These are phyloP conservation scores for Chamaecrista fasciculata DNA, from an alignment of 306 rosid genomes.

Conservation along the genomic window DNA sequence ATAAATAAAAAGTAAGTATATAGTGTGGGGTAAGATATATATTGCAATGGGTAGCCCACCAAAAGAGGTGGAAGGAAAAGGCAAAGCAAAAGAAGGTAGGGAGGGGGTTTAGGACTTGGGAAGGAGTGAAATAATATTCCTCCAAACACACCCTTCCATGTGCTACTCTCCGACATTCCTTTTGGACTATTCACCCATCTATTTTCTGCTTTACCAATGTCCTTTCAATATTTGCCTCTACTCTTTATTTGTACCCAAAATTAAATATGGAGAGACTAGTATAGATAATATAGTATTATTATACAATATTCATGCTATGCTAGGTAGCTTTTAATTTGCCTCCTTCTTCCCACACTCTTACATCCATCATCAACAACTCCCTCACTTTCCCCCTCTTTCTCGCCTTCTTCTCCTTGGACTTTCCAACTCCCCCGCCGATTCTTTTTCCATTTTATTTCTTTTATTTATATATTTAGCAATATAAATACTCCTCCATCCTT, in stretches of 20 bases:
- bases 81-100: too few relatives aligned
- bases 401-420: conserved; percentile 71
- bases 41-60: conserved; percentile 3
- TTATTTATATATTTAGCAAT: too few relatives aligned
- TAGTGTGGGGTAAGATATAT: too few relatives aligned
- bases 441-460: conserved; percentile 41
- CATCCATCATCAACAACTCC: conserved; percentile 17
- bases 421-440: conserved; percentile 62
- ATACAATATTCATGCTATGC: conserved; percentile 27
- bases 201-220: conserved; percentile 47
- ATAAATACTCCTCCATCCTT: too few relatives aligned
- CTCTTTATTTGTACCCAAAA: conserved; percentile 40
- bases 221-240: too few relatives aligned
- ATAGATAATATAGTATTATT: too few relatives aligned
- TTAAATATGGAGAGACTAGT: too few relatives aligned
- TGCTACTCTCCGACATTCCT: conserved; percentile 73
- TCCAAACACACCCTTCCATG: conserved; percentile 87
- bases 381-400: conserved; percentile 65
- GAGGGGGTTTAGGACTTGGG: too few relatives aligned
- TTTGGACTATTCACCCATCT: conserved; percentile 52
- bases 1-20: too few relatives aligned
- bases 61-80: too few relatives aligned
- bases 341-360: conserved; percentile 31
- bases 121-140: too few relatives aligned
- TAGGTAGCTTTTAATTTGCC: too few relatives aligned